Percentiles rank a stretch among this genome's conserved stretches.
These are phyloP conservation scores for Penicillium nucicola DNA, from an alignment of 495 filamentous ascomycete species.

Conservation along the genomic window DNA sequence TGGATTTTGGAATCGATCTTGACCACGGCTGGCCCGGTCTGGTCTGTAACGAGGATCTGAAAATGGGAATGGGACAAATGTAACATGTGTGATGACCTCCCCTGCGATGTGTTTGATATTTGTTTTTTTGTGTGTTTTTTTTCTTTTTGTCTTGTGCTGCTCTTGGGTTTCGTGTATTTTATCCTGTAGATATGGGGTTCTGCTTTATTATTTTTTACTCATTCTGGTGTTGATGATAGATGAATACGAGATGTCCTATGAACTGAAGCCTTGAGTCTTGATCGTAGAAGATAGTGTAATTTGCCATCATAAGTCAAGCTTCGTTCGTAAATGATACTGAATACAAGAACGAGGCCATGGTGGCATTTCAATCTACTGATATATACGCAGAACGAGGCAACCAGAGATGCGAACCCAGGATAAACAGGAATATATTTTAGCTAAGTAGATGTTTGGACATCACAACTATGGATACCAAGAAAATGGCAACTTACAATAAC, in stretches of 20 bases:
- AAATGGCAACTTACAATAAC: too few species aligned
- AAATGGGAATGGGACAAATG: constrained; percentile 11
- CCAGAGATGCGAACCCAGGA: too few species aligned
- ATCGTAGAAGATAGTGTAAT: too few species aligned
- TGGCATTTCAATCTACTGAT: too few species aligned
- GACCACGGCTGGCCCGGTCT: constrained; percentile 34
- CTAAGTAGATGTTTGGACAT: not conserved
- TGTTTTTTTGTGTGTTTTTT: not conserved
- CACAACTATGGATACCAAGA: not conserved
- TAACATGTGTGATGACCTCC: constrained; percentile 23
- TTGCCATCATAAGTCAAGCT: too few species aligned
- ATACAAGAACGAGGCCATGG: too few species aligned
- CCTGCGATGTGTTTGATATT: constrained; percentile 1
- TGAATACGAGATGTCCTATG: not conserved
- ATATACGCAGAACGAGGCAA: too few species aligned
- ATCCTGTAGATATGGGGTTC: constrained; percentile 18
- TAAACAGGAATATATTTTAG: not conserved
- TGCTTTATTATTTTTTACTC: not conserved
- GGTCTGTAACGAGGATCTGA: constrained; percentile 10
- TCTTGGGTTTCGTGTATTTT: constrained; percentile 3
- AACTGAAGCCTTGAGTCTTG: too few species aligned
- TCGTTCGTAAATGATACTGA: too few species aligned
- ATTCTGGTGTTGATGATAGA: not conserved
- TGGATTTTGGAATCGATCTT: not conserved
- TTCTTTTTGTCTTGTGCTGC: too few species aligned